Conservation (phyloP, 129 eudicot genomes). For the Lactuca sativa region DNA sequence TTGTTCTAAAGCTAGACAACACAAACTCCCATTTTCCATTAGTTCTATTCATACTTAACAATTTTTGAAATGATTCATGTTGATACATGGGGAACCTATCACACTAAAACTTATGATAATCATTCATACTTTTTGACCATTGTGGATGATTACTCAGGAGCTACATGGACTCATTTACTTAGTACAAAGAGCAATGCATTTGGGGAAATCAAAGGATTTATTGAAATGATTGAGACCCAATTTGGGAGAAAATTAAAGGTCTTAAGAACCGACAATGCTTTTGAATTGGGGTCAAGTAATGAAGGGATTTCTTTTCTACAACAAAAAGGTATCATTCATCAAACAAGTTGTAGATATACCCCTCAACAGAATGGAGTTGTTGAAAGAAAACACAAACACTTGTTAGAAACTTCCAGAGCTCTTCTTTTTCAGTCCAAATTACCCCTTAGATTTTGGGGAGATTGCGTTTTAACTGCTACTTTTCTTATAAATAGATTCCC, state of each 20-base stretch:
- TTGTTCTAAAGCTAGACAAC: too few relatives aligned
- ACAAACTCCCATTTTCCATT: too few relatives aligned
- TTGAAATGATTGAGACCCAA: background rate
- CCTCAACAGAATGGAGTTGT: constrained; percentile 1
- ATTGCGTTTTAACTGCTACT: background rate
- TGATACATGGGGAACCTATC: too few relatives aligned
- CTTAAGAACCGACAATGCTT: background rate
- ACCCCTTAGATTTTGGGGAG: background rate
- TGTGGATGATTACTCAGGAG: background rate
- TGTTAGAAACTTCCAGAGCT: too few relatives aligned
- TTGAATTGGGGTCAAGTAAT: background rate
- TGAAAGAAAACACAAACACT: too few relatives aligned
- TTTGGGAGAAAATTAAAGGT: background rate
- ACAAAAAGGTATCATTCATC: background rate
- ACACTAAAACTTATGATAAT: too few relatives aligned
- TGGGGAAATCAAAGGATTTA: background rate
- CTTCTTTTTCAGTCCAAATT: too few relatives aligned
- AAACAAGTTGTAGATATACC: background rate
- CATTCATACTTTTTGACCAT: background rate
- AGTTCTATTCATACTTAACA: too few relatives aligned
- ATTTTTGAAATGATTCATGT: too few relatives aligned
- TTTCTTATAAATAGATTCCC: background rate
- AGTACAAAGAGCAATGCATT: background rate
- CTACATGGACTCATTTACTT: background rate
- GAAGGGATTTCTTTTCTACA: background rate